A percentile compares a stretch with the other conserved stretches of the same genome.
Evolutionary conservation across 345 rosid genomes (phyloP).

Genomic region (Aethionema arabicum): DNA sequence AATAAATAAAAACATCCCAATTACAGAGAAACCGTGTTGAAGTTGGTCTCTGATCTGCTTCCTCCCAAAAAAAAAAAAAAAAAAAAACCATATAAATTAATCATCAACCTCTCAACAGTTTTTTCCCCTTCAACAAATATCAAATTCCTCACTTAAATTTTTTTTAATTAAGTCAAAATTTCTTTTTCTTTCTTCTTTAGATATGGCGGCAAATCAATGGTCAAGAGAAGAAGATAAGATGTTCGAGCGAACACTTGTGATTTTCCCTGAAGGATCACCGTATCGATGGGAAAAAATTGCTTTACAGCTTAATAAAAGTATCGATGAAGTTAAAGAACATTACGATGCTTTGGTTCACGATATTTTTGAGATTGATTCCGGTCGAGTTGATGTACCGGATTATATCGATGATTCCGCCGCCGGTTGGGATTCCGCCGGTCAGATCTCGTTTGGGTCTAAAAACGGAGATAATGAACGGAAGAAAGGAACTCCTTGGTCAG

Average conservation of each 20-base stretch:
- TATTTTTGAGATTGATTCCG: conserved; percentile 65
- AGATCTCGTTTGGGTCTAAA: conserved; percentile 44
- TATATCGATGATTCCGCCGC: conserved; percentile 47
- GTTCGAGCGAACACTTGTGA: conserved; percentile 64
- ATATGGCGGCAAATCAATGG: conserved; percentile 48
- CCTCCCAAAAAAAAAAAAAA: conserved; percentile 17
- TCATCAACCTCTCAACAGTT: conserved; percentile 13
- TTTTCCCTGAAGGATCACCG: conserved; percentile 50
- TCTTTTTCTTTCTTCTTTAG: not conserved
- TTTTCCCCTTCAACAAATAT: conserved; percentile 23
- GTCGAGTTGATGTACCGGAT: conserved; percentile 57
- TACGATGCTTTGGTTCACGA: conserved; percentile 61
- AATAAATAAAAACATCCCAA: conserved; percentile 31
- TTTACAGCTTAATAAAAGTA: conserved; percentile 46
- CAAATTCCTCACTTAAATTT: not conserved
- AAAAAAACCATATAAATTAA: conserved; percentile 27
- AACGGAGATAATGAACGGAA: conserved; percentile 52
- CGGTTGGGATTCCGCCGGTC: conserved; percentile 39
- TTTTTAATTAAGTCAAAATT: not conserved
- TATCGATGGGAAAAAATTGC: conserved; percentile 74
- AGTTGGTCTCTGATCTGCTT: conserved; percentile 42
- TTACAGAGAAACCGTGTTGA: conserved; percentile 42
- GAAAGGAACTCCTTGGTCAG: conserved; percentile 68
- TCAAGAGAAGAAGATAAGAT: conserved; percentile 62
- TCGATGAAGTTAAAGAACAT: conserved; percentile 51